phyloP scores from a whole-genome alignment of 345 rosid species.

The Murraya paniculata region DNA sequence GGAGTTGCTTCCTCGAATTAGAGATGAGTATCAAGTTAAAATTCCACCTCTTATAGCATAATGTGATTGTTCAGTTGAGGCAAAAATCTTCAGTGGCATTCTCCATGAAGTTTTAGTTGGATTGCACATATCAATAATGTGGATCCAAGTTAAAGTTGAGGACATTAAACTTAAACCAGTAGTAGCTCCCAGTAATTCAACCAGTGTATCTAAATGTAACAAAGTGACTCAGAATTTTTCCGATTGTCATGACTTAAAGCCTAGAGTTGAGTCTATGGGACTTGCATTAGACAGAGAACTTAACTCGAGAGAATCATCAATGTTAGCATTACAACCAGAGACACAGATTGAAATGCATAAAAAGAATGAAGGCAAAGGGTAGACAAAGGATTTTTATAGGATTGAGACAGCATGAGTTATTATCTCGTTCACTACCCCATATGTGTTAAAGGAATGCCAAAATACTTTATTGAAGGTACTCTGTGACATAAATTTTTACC shows the following conservation, averaged over 20 bases:
- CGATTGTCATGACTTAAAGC: constrained; percentile 4
- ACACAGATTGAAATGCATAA: constrained; percentile 16
- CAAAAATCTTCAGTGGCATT: constrained; percentile 5
- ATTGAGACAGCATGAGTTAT: constrained; percentile 48
- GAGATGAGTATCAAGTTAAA: constrained; percentile 51
- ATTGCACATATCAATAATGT: constrained; percentile 47
- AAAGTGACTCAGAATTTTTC: neutral
- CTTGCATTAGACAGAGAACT: neutral
- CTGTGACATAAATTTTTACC: constrained; percentile 1
- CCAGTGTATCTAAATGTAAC: constrained; percentile 17
- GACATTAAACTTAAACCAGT: constrained; percentile 19
- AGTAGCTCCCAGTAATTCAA: constrained; percentile 15
- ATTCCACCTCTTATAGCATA: constrained; percentile 41
- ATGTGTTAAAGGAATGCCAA: constrained; percentile 34
- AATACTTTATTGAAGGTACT: constrained; percentile 45
- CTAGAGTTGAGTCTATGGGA: constrained; percentile 22
- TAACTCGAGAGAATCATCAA: constrained; percentile 9
- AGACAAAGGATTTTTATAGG: constrained; percentile 59
- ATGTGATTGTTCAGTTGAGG: constrained; percentile 17
- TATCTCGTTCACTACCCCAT: constrained; percentile 44
- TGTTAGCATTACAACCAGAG: constrained; percentile 15
- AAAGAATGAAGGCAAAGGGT: constrained; percentile 13
- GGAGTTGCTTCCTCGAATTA: constrained; percentile 52
- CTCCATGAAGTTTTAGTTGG: constrained; percentile 33
- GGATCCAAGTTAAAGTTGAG: constrained; percentile 35